These are phyloP conservation scores for Isabelozyma rhagii DNA, from an alignment of 805 yeast genomes.

Conservation along the genomic window DNA sequence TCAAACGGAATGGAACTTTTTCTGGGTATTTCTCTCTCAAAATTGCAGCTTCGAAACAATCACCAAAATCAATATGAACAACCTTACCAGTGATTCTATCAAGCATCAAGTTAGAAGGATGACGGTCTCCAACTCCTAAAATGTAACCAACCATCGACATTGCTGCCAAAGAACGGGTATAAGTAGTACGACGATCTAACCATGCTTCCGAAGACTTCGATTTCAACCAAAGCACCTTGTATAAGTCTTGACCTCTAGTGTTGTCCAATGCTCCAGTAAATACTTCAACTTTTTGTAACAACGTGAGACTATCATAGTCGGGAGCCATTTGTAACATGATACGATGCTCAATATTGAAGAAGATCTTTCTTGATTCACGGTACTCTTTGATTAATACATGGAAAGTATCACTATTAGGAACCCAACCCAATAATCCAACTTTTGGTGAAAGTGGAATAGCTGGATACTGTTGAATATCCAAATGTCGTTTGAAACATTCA, in stretches of 20 bases:
- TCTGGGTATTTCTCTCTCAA: slow-evolving; percentile 96
- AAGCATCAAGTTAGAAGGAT: slow-evolving; percentile 94
- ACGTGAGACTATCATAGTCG: slow-evolving; percentile 83
- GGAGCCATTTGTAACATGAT: slow-evolving; percentile 98
- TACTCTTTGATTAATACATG: slow-evolving; percentile 90
- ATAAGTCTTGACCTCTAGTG: slow-evolving; percentile 93
- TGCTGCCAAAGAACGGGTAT: slow-evolving; percentile 92
- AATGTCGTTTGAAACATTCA: slow-evolving; percentile 93
- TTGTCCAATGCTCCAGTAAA: slow-evolving; percentile 94
- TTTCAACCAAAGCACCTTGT: slow-evolving; percentile 94
- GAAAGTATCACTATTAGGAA: slow-evolving; percentile 94
- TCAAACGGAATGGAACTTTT: slow-evolving; percentile 93
- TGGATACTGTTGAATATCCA: slow-evolving; percentile 87
- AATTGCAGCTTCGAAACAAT: slow-evolving; percentile 97
- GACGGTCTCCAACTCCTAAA: slow-evolving; percentile 95
- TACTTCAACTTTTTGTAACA: slow-evolving; percentile 91
- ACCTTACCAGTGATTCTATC: slow-evolving; percentile 94
- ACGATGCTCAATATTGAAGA: slow-evolving; percentile 89
- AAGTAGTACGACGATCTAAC: slow-evolving; percentile 95
- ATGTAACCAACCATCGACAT: slow-evolving; percentile 99
- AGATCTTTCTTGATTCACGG: slow-evolving; percentile 85
- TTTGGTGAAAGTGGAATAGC: slow-evolving; percentile 96
- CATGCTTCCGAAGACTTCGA: slow-evolving; percentile 95
- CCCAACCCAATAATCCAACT: slow-evolving; percentile 97
- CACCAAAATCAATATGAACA: slow-evolving; percentile 97